Conservation (phyloP, 257 asterid species). For the Rehmannia glutinosa region DNA sequence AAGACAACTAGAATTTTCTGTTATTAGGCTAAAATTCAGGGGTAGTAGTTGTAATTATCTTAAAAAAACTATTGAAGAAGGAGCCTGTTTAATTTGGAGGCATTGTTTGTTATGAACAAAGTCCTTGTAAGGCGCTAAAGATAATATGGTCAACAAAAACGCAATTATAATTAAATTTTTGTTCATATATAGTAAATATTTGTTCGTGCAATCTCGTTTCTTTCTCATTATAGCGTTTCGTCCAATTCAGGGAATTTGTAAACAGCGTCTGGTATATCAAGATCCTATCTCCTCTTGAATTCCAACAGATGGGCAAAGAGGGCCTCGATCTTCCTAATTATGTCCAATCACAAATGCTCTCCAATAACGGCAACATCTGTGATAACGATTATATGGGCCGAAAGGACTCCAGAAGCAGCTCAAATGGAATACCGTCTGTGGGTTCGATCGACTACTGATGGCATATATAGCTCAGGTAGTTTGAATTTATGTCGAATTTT, state of each 20-base stretch:
- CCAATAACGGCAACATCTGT: conserved; percentile 31
- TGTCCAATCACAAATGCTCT: conserved; percentile 25
- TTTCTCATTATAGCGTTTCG: conserved; percentile 24
- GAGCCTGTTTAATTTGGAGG: too few relatives aligned
- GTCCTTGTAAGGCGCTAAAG: too few relatives aligned
- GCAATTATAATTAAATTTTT: too few relatives aligned
- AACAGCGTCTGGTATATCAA: conserved; percentile 86
- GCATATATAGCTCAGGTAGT: conserved; percentile 16
- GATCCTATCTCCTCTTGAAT: conserved; percentile 85
- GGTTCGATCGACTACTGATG: conserved; percentile 70
- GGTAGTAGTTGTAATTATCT: background rate
- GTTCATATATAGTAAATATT: too few relatives aligned
- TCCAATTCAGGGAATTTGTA: conserved; percentile 65
- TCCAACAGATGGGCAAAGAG: conserved; percentile 92
- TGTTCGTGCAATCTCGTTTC: conserved; percentile 30
- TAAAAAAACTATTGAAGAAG: too few relatives aligned
- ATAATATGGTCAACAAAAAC: too few relatives aligned
- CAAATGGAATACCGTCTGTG: conserved; percentile 64
- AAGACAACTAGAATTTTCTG: background rate
- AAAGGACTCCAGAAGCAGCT: conserved; percentile 46
- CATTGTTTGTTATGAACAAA: too few relatives aligned
- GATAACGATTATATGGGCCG: conserved; percentile 44
- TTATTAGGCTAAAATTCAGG: background rate
- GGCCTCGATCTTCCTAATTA: conserved; percentile 64
- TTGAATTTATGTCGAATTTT: background rate